Conservation (phyloP, 805 yeast genomes). For the Saccharomycopsis fibuligera region DNA sequence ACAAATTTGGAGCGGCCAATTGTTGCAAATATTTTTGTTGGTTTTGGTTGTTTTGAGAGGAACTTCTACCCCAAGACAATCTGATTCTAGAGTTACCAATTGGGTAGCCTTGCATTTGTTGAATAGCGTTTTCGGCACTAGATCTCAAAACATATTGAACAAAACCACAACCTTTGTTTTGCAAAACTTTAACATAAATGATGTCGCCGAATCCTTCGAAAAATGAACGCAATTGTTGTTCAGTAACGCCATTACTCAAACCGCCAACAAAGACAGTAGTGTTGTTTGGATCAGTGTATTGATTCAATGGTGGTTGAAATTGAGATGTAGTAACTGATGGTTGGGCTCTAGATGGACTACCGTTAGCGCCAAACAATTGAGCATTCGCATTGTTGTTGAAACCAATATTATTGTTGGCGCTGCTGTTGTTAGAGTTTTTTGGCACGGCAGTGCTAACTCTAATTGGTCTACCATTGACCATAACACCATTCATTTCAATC, state of each 20-base stretch:
- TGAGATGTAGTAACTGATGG: conserved; percentile 26
- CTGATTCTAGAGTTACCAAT: conserved; percentile 79
- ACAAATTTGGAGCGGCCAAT: conserved; percentile 12
- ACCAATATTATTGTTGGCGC: conserved; percentile 9
- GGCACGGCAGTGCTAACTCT: conserved; percentile 68
- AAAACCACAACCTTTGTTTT: conserved; percentile 75
- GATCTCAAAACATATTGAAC: conserved; percentile 73
- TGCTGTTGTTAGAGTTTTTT: conserved; percentile 29
- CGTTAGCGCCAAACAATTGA: conserved; percentile 21
- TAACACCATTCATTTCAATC: conserved; percentile 74
- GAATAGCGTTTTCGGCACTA: conserved; percentile 80
- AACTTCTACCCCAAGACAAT: conserved; percentile 81
- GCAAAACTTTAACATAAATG: conserved; percentile 72
- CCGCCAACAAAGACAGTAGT: conserved; percentile 72
- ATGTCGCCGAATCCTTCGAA: conserved; percentile 69
- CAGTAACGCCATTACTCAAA: conserved; percentile 49
- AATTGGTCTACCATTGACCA: conserved; percentile 67
- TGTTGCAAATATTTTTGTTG: conserved; percentile 22
- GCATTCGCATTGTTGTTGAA: conserved; percentile 17
- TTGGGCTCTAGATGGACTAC: conserved; percentile 18
- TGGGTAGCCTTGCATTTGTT: conserved; percentile 84
- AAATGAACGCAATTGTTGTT: conserved; percentile 51
- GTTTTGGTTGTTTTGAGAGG: conserved; percentile 23
- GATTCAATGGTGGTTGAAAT: conserved; percentile 49
- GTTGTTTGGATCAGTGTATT: conserved; percentile 73